Evolutionary conservation across 345 rosid species (phyloP).

Genomic region (Laguncularia racemosa): DNA sequence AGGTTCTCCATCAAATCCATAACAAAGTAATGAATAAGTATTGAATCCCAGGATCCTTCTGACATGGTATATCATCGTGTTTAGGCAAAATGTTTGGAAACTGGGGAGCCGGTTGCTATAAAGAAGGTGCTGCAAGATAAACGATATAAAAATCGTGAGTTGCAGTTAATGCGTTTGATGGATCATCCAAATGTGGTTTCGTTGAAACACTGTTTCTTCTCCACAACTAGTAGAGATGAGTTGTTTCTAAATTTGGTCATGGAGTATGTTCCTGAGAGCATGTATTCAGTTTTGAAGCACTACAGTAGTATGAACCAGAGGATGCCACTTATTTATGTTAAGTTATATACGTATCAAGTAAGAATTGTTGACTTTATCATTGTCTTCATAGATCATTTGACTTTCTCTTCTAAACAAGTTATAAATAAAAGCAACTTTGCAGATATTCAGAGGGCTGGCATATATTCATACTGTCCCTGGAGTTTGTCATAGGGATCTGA

Average conservation of each 20-base stretch:
- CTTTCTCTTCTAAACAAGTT: neutral
- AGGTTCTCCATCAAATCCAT: constrained; percentile 30
- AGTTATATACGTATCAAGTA: constrained; percentile 57
- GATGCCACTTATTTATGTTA: constrained; percentile 54
- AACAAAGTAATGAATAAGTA: neutral
- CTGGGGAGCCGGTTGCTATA: constrained; percentile 53
- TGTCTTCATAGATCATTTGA: neutral
- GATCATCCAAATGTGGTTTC: constrained; percentile 56
- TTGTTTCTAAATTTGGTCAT: constrained; percentile 49
- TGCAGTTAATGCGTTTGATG: constrained; percentile 54
- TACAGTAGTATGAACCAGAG: constrained; percentile 45
- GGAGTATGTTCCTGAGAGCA: constrained; percentile 54
- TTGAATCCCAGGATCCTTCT: neutral
- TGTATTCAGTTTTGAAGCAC: constrained; percentile 43
- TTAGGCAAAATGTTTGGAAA: constrained; percentile 55
- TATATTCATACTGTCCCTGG: constrained; percentile 78
- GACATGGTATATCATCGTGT: constrained; percentile 1
- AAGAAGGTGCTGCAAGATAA: constrained; percentile 54
- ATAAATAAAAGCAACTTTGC: constrained; percentile 13
- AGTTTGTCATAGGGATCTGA: constrained; percentile 87
- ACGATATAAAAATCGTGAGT: constrained; percentile 55
- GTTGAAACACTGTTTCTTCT: constrained; percentile 52
- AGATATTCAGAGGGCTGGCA: constrained; percentile 81
- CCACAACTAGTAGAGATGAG: constrained; percentile 51
- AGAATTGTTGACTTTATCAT: neutral